phyloP scores from a whole-genome alignment of 129 eudicot species.

The Lonicera japonica region DNA sequence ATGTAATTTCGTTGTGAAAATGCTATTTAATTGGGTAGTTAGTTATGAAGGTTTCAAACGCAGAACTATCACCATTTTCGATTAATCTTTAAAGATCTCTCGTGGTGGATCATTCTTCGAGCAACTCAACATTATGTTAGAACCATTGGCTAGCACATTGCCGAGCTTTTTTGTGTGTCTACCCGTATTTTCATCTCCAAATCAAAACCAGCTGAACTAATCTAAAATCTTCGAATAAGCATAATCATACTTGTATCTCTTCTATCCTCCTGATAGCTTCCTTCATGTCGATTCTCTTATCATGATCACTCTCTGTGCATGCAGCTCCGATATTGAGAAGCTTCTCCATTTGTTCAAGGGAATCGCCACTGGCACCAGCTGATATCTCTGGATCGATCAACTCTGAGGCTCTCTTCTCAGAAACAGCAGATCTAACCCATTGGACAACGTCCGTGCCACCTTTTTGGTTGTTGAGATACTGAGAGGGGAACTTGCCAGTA shows the following conservation, averaged over 20 bases:
- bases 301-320: slow-evolving; percentile 48
- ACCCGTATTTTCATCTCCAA: not conserved
- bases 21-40: not conserved
- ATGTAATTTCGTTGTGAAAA: not conserved
- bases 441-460: slow-evolving; percentile 86
- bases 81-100: no score
- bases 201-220: not conserved
- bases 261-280: slow-evolving; percentile 73
- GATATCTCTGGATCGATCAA: slow-evolving; percentile 72
- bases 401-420: slow-evolving; percentile 44
- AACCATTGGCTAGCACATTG: not conserved
- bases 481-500: slow-evolving; percentile 84
- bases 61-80: not conserved
- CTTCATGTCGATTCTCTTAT: slow-evolving; percentile 44
- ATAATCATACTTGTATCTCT: slow-evolving; percentile 44
- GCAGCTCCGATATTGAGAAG: slow-evolving; percentile 59
- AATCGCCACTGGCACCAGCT: slow-evolving; percentile 4
- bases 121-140: no score
- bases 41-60: not conserved
- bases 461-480: slow-evolving; percentile 60
- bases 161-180: not conserved
- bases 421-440: slow-evolving; percentile 57
- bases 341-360: slow-evolving; percentile 47
- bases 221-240: not conserved
- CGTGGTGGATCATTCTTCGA: no score